A percentile compares a stretch with the other conserved stretches of the same genome.
phyloP scores from a whole-genome alignment of 345 rosid genomes.

The Arabis alpina region DNA sequence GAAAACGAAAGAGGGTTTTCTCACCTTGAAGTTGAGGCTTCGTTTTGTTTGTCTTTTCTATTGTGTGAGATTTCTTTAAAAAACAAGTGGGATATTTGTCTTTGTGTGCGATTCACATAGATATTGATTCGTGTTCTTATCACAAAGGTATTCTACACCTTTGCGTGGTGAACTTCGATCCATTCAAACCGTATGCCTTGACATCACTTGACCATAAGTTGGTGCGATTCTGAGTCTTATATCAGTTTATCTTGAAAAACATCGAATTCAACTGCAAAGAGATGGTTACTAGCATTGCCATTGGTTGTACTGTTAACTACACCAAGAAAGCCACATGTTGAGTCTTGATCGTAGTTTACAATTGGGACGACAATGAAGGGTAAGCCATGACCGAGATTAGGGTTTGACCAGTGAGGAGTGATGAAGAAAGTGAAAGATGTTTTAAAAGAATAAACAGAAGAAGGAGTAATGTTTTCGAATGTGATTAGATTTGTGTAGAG shows the following conservation, averaged over 20 bases:
- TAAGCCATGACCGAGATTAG: conserved; percentile 26
- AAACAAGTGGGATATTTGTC: too few species aligned
- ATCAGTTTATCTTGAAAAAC: conserved; percentile 19
- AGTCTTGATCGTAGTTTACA: conserved; percentile 15
- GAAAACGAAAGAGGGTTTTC: too few species aligned
- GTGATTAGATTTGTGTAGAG: conserved; percentile 26
- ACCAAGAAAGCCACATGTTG: conserved; percentile 35
- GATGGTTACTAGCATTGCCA: conserved; percentile 29
- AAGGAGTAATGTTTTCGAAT: conserved; percentile 13
- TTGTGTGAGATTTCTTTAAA: too few species aligned
- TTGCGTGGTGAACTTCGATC: too few species aligned
- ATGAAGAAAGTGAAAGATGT: conserved; percentile 40
- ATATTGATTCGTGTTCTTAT: too few species aligned
- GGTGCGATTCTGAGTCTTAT: too few species aligned
- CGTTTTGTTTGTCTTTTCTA: too few species aligned
- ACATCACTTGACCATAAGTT: too few species aligned
- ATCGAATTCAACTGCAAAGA: conserved; percentile 36
- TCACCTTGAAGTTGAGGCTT: too few species aligned
- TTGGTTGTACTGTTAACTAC: conserved; percentile 37
- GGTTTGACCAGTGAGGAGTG: conserved; percentile 25
- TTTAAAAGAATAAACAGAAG: conserved; percentile 24
- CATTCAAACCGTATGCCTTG: too few species aligned
- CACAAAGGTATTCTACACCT: too few species aligned
- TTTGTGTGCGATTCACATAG: too few species aligned
- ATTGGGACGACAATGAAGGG: conserved; percentile 30